Percentiles rank a stretch among this genome's conserved stretches.
phyloP scores from a whole-genome alignment of 345 rosid species.

The Rhodomyrtus tomentosa region DNA sequence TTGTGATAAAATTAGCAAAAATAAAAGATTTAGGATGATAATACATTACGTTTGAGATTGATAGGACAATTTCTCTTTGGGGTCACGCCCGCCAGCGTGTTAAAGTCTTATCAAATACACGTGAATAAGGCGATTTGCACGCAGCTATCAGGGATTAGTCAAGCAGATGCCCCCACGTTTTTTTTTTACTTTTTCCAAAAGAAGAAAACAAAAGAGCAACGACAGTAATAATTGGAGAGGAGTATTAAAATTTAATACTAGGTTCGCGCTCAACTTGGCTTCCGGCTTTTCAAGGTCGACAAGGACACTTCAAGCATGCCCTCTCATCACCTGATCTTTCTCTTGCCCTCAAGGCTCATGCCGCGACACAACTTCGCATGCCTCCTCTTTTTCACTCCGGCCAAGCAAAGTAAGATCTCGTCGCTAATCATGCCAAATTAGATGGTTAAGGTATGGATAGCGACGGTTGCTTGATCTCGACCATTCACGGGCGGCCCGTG shows the following conservation, averaged over 20 bases:
- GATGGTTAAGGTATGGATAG: neutral
- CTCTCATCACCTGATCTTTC: neutral
- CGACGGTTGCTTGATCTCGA: neutral
- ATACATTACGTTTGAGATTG: fast-evolving
- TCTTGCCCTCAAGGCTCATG: neutral
- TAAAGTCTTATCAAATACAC: neutral
- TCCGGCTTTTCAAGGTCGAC: neutral
- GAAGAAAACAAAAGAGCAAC: neutral
- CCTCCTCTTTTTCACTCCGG: neutral
- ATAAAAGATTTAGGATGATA: fast-evolving
- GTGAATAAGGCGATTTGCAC: neutral
- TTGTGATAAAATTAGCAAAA: neutral
- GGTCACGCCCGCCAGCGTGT: neutral
- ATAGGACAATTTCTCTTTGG: neutral
- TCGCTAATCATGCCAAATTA: neutral
- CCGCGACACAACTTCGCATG: neutral
- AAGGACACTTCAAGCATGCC: neutral
- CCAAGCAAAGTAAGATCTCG: neutral
- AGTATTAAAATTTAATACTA: neutral
- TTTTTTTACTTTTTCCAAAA: too few species aligned
- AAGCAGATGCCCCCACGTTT: neutral
- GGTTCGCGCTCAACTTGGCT: neutral
- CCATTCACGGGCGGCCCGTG: neutral
- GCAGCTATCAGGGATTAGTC: neutral
- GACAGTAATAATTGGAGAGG: neutral